A percentile compares a stretch with the other conserved stretches of the same genome.
Evolutionary conservation across 768 basidiomycete species (phyloP).

Genomic region (Artomyces pyxidatus): DNA sequence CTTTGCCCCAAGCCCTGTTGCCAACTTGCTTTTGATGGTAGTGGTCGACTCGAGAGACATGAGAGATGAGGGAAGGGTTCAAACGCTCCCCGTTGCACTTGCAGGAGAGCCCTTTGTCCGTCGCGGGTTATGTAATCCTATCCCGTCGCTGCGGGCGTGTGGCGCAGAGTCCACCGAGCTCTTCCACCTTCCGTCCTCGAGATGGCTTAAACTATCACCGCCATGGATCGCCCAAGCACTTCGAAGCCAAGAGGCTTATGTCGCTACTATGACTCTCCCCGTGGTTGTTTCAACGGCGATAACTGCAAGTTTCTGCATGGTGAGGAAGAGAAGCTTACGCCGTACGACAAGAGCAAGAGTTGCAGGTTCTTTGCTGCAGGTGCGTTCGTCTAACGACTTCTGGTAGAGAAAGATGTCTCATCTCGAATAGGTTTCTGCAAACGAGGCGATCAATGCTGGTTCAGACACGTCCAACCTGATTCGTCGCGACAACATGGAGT

Average conservation of each 20-base stretch:
- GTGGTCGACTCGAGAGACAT: slow-evolving; percentile 77
- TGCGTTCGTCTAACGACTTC: slow-evolving; percentile 18
- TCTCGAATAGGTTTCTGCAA: slow-evolving; percentile 54
- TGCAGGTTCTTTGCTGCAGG: slow-evolving; percentile 61
- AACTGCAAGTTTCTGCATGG: slow-evolving; percentile 76
- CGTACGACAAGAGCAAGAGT: slow-evolving; percentile 62
- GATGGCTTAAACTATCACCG: slow-evolving; percentile 12
- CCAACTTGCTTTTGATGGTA: slow-evolving; percentile 63
- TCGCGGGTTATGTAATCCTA: not conserved
- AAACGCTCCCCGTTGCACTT: too few relatives aligned
- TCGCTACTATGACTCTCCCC: slow-evolving; percentile 49
- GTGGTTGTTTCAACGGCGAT: slow-evolving; percentile 65
- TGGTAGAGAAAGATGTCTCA: not conserved
- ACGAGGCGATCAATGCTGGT: slow-evolving; percentile 69
- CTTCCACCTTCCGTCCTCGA: not conserved
- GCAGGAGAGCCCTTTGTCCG: too few relatives aligned
- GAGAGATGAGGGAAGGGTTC: too few relatives aligned
- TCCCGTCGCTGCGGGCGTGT: not conserved
- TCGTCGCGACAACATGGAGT: not conserved
- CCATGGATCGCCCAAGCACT: slow-evolving; percentile 44
- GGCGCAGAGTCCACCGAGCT: not conserved
- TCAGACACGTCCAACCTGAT: slow-evolving; percentile 41
- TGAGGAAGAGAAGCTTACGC: slow-evolving; percentile 42
- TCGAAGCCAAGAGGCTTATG: slow-evolving; percentile 68
- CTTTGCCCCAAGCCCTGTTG: slow-evolving; percentile 50